Evolutionary conservation across 2,329 filamentous ascomycete genomes (phyloP), one percentile per base, ranked within the genome.

Genomic region (Monosporascus sp.): DNA sequence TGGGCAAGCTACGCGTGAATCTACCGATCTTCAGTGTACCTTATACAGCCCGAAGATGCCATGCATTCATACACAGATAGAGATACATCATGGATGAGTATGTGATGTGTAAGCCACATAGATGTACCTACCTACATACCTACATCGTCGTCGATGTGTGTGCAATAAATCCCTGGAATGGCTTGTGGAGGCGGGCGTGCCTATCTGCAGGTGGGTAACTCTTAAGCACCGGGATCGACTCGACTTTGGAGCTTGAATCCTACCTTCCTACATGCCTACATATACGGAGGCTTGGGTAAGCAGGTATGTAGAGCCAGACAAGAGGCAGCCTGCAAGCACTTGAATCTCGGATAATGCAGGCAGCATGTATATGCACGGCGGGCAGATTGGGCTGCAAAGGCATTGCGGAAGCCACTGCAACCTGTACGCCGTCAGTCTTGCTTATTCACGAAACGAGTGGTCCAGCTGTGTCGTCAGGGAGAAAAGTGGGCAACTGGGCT

Each of bases 331-430:
- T 35, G 24, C 24, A 24, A 46, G 20, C 43, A 46, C 24, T 46
- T 8, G 43, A 46, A 46, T 46, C 22, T 46, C 43, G 27, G 37
- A 37, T 27, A 41, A 49, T 35, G 37, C 25, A 22, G 37, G 35
- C 11, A 35, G 9, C 31, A 35, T 54, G 56, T 50, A 46, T 48
- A 60, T 59, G 54, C 58, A 61, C 52, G 53, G 49, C 50, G 54
- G 54, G 53, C 54, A 59, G 54, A 59, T 65, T 64, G 63, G 62
- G 62, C 63, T 66, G 64, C 63, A 63, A 65, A 59, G 57, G 55
- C 50, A 53, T 52, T 52, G 52, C 50, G 54, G 55, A 55, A 58
- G 31, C 58, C 54, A 58, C 54, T 56, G 53, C 53, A 53, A 51
- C 53, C 52, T 58, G 52, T 61, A 60, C 61, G 57, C 60, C 56